Evolutionary conservation across 1,284 basidiomycete genomes (phyloP).

Genomic region (Malassezia restricta): DNA sequence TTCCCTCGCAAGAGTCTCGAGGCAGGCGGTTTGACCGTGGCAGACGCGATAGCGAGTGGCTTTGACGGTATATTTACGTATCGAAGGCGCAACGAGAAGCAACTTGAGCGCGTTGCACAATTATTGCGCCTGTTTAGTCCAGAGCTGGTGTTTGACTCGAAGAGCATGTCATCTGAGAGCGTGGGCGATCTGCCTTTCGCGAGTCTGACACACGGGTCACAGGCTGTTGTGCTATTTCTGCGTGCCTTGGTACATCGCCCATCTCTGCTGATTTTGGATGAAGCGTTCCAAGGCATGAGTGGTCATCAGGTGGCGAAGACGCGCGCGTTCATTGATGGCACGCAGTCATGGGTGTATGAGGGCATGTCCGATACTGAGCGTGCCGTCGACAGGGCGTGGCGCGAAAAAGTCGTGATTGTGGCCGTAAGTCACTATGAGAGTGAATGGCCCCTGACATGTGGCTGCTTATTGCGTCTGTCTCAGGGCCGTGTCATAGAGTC

Average conservation of each 20-base stretch:
- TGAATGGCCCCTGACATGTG: constrained; percentile 36
- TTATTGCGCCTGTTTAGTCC: constrained; percentile 23
- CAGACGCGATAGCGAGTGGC: constrained; percentile 31
- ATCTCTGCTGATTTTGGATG: constrained; percentile 34
- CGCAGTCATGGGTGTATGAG: not conserved
- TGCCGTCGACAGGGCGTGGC: constrained; percentile 11
- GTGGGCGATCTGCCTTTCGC: constrained; percentile 12
- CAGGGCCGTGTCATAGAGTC: constrained; percentile 26
- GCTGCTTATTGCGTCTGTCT: constrained; percentile 23
- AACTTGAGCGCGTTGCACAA: constrained; percentile 15
- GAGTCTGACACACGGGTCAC: constrained; percentile 27
- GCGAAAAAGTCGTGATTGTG: constrained; percentile 23
- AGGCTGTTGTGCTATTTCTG: constrained; percentile 36
- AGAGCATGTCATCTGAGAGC: too few relatives aligned
- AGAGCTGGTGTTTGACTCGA: constrained; percentile 15
- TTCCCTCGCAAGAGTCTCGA: constrained; percentile 54
- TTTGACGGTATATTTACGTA: constrained; percentile 34
- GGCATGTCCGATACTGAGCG: constrained; percentile 10
- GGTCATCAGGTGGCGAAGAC: constrained; percentile 21
- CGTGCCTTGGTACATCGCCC: constrained; percentile 34
- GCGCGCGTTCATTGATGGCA: constrained; percentile 24
- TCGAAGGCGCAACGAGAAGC: constrained; percentile 11
- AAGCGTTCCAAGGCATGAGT: constrained; percentile 44
- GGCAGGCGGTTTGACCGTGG: constrained; percentile 30
- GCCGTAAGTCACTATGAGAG: constrained; percentile 39